Percentiles rank a stretch among this genome's conserved stretches.
Evolutionary conservation across 768 basidiomycete genomes (phyloP).

Genomic region (Boletellus emodensis): DNA sequence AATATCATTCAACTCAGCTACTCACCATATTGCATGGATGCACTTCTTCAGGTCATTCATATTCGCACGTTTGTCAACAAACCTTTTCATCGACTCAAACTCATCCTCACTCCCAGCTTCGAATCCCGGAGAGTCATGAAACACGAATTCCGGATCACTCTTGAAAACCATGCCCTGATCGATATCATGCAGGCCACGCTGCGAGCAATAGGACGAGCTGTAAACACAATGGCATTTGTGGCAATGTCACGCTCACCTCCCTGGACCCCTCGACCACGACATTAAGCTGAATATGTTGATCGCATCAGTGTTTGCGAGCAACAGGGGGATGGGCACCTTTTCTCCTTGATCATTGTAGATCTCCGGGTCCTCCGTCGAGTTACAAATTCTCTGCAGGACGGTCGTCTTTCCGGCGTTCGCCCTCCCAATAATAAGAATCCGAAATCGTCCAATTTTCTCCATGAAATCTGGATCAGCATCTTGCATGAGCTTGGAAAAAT

Average conservation of each 20-base stretch:
- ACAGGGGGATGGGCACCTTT: background rate
- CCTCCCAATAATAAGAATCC: background rate
- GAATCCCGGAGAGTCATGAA: background rate
- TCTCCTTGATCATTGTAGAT: background rate
- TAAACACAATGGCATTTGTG: too few relatives aligned
- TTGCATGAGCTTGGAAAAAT: background rate
- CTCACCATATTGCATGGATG: background rate
- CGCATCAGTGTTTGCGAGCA: too few relatives aligned
- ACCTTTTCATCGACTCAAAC: background rate
- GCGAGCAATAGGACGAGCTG: too few relatives aligned
- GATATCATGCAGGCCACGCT: background rate
- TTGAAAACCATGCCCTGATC: background rate
- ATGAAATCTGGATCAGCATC: background rate
- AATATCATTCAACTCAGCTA: background rate
- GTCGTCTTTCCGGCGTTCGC: background rate
- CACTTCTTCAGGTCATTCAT: background rate
- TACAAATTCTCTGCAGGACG: background rate
- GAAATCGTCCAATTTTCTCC: background rate
- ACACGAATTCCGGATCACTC: background rate
- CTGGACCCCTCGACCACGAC: background rate
- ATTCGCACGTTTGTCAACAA: background rate
- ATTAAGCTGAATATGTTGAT: background rate
- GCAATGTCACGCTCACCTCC: background rate
- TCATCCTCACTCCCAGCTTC: background rate
- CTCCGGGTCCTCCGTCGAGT: background rate